phyloP scores from a whole-genome alignment of 805 yeast species.

The Metschnikowia continentalis region DNA sequence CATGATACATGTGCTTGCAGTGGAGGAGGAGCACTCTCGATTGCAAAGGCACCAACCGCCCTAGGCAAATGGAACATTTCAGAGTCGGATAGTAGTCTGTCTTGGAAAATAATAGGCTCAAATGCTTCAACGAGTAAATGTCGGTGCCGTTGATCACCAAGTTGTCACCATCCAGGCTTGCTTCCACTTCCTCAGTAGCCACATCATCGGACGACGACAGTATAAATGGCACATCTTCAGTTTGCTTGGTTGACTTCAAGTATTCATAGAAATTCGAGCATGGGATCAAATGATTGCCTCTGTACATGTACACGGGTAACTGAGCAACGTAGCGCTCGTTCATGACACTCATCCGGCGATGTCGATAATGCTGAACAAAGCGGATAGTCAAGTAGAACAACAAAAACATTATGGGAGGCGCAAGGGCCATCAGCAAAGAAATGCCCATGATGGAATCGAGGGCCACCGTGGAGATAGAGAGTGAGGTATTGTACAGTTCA shows the following conservation, averaged over 20 bases:
- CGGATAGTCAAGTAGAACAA: conserved; percentile 31
- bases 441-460: conserved; percentile 37
- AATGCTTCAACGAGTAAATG: conserved; percentile 3
- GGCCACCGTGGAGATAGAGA: conserved; percentile 30
- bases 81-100: conserved; percentile 26
- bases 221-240: conserved; percentile 13
- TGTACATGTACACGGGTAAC: conserved; percentile 37
- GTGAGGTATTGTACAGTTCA: conserved; percentile 12
- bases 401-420: conserved; percentile 39
- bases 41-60: conserved; percentile 44
- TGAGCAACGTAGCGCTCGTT: conserved; percentile 30
- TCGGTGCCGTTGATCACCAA: conserved; percentile 10
- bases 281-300: conserved; percentile 32
- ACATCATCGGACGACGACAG: conserved; percentile 14
- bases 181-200: conserved; percentile 4
- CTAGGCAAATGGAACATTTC: conserved; percentile 61
- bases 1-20: conserved; percentile 61
- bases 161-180: not conserved
- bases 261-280: conserved; percentile 25
- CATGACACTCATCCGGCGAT: conserved; percentile 22
- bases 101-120: conserved; percentile 8
- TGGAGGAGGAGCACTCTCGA: conserved; percentile 50
- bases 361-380: conserved; percentile 25
- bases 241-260: conserved; percentile 30
- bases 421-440: conserved; percentile 38